Evolutionary conservation across 2,329 filamentous ascomycete genomes (phyloP).

Genomic region (Aspergillus pseudonomiae): DNA sequence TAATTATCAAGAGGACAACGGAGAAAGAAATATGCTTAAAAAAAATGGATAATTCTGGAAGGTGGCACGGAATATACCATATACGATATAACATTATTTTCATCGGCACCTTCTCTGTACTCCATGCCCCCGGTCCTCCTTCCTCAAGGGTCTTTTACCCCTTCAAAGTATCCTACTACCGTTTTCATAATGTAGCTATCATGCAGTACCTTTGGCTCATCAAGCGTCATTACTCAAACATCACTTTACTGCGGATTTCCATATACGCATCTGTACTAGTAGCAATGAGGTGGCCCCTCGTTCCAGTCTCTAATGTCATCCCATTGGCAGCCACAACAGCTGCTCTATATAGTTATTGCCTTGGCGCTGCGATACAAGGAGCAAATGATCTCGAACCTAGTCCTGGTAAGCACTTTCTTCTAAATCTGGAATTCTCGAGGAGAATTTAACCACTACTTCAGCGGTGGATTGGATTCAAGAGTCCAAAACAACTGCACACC

Average conservation of each 20-base stretch:
- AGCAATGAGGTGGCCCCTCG: background rate
- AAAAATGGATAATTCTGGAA: background rate
- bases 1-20: background rate
- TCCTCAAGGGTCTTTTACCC: background rate
- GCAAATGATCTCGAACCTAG: background rate
- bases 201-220: background rate
- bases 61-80: background rate
- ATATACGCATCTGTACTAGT: background rate
- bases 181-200: background rate
- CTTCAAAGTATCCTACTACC: background rate
- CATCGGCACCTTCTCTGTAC: background rate
- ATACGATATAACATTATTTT: background rate
- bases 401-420: background rate
- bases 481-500: conserved; percentile 6
- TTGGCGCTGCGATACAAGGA: background rate
- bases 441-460: background rate
- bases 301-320: background rate
- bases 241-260: background rate
- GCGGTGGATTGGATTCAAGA: conserved; percentile 1
- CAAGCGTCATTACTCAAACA: background rate
- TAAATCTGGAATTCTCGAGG: too few relatives aligned
- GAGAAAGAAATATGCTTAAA: background rate
- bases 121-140: background rate
- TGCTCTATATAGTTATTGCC: background rate
- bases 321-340: background rate